These are phyloP conservation scores for Thelonectria discophora DNA, from an alignment of 2,329 filamentous ascomycete genomes.

Conservation along the genomic window DNA sequence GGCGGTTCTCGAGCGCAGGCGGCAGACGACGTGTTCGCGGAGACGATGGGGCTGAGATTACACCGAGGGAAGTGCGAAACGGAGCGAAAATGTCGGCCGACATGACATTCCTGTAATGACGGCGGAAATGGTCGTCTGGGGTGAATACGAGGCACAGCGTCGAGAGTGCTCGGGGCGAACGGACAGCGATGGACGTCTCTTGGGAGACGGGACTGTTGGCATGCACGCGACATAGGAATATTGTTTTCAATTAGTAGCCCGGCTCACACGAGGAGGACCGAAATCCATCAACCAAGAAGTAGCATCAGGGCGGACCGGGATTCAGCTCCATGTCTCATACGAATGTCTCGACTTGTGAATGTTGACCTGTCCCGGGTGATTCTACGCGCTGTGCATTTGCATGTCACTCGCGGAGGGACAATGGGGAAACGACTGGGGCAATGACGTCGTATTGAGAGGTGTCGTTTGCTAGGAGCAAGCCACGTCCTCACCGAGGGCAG, in stretches of 20 bases:
- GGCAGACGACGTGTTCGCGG: background rate
- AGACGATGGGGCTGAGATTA: slow-evolving; percentile 5
- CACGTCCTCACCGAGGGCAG: no score
- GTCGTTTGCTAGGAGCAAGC: background rate
- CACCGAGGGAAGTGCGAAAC: slow-evolving; percentile 12
- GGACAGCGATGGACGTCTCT: slow-evolving; percentile 10
- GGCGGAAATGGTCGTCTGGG: slow-evolving; percentile 18
- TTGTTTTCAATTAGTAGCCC: slow-evolving; percentile 17
- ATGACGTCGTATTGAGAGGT: background rate
- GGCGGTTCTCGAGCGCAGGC: slow-evolving; percentile 6
- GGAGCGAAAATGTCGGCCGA: slow-evolving; percentile 20
- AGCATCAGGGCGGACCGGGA: background rate
- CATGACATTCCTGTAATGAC: slow-evolving; percentile 30
- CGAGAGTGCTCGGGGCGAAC: slow-evolving; percentile 4
- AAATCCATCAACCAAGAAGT: slow-evolving; percentile 13
- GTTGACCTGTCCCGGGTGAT: background rate
- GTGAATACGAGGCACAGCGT: slow-evolving; percentile 35
- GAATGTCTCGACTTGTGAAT: background rate
- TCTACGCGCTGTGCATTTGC: no score
- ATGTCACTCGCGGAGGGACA: background rate
- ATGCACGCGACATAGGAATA: slow-evolving; percentile 8
- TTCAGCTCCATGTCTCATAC: background rate
- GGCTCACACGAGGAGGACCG: slow-evolving; percentile 13
- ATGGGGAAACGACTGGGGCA: background rate
- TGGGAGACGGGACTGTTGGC: slow-evolving; percentile 11